A percentile compares a stretch with the other conserved stretches of the same genome.
These are phyloP conservation scores for Singerocomus inundabilis DNA, from an alignment of 1,284 basidiomycete species.

Conservation along the genomic window DNA sequence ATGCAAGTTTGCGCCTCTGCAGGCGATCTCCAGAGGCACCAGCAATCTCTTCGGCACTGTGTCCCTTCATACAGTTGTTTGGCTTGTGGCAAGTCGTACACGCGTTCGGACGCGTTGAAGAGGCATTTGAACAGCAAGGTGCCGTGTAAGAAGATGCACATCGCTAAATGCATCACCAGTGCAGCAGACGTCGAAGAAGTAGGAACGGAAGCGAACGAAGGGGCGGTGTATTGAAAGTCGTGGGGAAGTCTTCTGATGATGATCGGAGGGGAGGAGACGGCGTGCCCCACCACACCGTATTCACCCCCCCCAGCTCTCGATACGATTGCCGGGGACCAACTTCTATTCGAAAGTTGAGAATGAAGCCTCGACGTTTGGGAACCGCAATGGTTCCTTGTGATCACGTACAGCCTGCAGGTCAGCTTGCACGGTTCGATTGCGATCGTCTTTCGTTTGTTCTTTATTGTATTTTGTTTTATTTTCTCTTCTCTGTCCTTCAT, in stretches of 20 bases:
- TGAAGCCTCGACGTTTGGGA: neutral
- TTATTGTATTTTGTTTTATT: neutral
- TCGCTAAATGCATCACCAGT: slow-evolving; percentile 8
- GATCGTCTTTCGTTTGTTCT: neutral
- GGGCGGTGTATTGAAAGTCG: slow-evolving; percentile 14
- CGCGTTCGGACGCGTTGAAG: slow-evolving; percentile 33
- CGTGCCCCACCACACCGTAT: slow-evolving; percentile 11
- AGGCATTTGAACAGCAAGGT: slow-evolving; percentile 32
- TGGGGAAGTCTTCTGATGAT: slow-evolving; percentile 4
- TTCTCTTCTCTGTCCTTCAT: neutral
- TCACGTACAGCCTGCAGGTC: slow-evolving; percentile 10
- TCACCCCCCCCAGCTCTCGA: neutral
- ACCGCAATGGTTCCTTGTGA: neutral
- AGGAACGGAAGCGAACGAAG: slow-evolving; percentile 15
- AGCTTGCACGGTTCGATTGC: neutral
- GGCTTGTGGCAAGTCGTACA: slow-evolving; percentile 30
- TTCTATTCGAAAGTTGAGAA: neutral
- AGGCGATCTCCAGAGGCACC: slow-evolving; percentile 30
- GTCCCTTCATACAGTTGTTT: slow-evolving; percentile 22
- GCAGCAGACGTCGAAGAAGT: slow-evolving; percentile 11
- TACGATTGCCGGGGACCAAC: neutral
- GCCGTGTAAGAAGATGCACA: slow-evolving; percentile 26
- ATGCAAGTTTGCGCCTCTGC: slow-evolving; percentile 29
- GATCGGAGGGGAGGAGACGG: slow-evolving; percentile 19
- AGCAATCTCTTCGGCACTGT: slow-evolving; percentile 31